Base-by-base conservation (phyloP, 2,329 filamentous ascomycete genomes). In the Juglanconis juglandina region DNA sequence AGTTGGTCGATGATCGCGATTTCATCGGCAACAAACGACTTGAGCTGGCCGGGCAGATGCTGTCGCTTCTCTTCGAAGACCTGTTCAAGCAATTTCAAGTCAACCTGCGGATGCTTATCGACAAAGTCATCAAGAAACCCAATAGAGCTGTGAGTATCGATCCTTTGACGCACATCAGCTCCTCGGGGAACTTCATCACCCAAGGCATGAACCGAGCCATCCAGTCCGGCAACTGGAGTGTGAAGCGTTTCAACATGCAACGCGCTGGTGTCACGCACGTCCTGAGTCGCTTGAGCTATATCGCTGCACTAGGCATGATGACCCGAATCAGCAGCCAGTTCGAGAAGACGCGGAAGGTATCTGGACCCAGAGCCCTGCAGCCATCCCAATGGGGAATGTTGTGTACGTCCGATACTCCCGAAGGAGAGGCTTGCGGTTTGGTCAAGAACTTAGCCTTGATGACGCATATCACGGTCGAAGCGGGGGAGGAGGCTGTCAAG, bases 231-330 rank as follows among this genome's bases (percentile, higher is more conserved):
- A 99, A 99, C 71, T 99, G 95, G 95, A 97, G 85, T 64, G 83
- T 99, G 67, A 97, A 97, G 76, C 92, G 96, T 72, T 99, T 99
- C 79, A 92, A 94, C 75, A 99, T 99, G 95, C 96, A 98, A 71
- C 84, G 94, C 72, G 94, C 95, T 30, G 95, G 95, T 71, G 92
- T 99, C 30, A 98, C 96, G 0, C 95, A 99, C 74, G 92, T 99
- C 46, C 81, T 99, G 53, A 98, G 94, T 75, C 87, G 95, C 65
- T 81, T 99, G 58, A 98, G 94, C 74, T 99, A 98, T 71, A 97
- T 99, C 73, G 91, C 90, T 64, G 95, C 95, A 34, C 84, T 99
- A 34, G 96, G 96, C 64, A 99, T 99, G 96, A 99, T 99, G 95
- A 99, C 95, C 13, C 85, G 95, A 74, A 98, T 99, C 70, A 95